Evolutionary conservation across 2,329 filamentous ascomycete species (phyloP).

Genomic region (Neoarthrinium moseri): DNA sequence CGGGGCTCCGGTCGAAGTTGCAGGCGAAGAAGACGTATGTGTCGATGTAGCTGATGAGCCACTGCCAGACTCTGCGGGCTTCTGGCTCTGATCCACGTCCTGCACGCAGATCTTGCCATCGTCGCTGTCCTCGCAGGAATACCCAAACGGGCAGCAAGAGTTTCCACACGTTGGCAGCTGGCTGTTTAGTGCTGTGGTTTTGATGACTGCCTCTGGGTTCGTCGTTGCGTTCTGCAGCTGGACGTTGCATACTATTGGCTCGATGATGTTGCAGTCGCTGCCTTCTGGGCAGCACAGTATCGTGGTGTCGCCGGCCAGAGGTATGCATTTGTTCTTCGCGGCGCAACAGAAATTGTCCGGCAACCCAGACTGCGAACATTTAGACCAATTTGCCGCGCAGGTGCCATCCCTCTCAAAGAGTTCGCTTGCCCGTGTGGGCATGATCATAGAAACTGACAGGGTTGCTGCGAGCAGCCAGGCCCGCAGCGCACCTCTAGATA

Average conservation of each 20-base stretch:
- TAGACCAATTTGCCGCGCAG: constrained; percentile 49
- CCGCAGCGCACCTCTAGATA: constrained; percentile 28
- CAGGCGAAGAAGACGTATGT: neutral
- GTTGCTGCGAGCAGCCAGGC: constrained; percentile 35
- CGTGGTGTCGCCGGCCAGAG: constrained; percentile 63
- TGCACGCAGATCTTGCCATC: constrained; percentile 47
- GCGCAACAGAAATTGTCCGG: constrained; percentile 69
- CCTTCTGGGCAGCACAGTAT: constrained; percentile 68
- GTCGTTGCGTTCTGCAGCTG: constrained; percentile 56
- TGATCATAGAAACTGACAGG: constrained; percentile 33
- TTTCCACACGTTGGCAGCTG: constrained; percentile 56
- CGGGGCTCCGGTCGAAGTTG: neutral
- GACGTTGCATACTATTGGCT: constrained; percentile 64
- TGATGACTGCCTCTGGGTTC: constrained; percentile 59
- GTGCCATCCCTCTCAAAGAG: constrained; percentile 44
- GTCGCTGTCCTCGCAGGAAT: constrained; percentile 53
- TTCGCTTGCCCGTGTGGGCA: constrained; percentile 30
- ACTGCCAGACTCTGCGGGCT: constrained; percentile 16
- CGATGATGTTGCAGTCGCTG: constrained; percentile 57
- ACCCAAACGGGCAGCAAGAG: constrained; percentile 75
- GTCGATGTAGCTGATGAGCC: constrained; percentile 1
- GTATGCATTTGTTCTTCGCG: constrained; percentile 50
- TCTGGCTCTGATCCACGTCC: constrained; percentile 48
- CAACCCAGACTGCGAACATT: constrained; percentile 52
- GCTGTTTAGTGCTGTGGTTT: constrained; percentile 62